phyloP scores from a whole-genome alignment of 2,329 filamentous ascomycete species.

The Neofusicoccum sp. region DNA sequence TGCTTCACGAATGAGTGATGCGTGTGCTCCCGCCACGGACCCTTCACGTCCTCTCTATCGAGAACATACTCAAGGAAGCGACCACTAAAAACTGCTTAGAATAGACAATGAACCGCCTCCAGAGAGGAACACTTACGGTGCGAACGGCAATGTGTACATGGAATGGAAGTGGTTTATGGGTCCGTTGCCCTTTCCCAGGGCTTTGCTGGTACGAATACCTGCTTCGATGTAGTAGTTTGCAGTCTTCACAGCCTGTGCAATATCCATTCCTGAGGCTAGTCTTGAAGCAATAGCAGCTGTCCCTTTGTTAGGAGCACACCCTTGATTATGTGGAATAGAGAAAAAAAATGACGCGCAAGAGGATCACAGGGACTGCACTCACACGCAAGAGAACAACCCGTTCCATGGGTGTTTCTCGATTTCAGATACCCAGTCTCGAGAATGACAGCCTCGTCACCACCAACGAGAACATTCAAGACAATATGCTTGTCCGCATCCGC shows the following conservation, averaged over 20 bases:
- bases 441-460: constrained; percentile 56
- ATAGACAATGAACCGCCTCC: neutral
- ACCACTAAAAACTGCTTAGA: constrained; percentile 40
- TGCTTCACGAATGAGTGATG: constrained; percentile 79
- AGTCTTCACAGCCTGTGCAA: constrained; percentile 61
- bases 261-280: constrained; percentile 58
- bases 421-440: constrained; percentile 70
- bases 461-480: constrained; percentile 76
- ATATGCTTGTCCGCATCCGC: constrained; percentile 59
- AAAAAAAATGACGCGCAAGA: neutral
- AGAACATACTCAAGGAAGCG: constrained; percentile 83
- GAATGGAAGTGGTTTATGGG: constrained; percentile 80
- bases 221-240: constrained; percentile 71
- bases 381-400: constrained; percentile 85
- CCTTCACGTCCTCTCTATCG: constrained; percentile 68
- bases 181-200: constrained; percentile 65
- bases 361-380: constrained; percentile 48
- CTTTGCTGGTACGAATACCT: constrained; percentile 64
- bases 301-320: constrained; percentile 29
- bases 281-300: constrained; percentile 69
- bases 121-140: constrained; percentile 43
- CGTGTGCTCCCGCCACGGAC: constrained; percentile 72
- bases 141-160: constrained; percentile 64
- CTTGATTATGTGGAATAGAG: constrained; percentile 26
- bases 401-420: constrained; percentile 86